These are phyloP conservation scores for Nicotiana sylvestris DNA, from an alignment of 257 asterid genomes.

Conservation along the genomic window DNA sequence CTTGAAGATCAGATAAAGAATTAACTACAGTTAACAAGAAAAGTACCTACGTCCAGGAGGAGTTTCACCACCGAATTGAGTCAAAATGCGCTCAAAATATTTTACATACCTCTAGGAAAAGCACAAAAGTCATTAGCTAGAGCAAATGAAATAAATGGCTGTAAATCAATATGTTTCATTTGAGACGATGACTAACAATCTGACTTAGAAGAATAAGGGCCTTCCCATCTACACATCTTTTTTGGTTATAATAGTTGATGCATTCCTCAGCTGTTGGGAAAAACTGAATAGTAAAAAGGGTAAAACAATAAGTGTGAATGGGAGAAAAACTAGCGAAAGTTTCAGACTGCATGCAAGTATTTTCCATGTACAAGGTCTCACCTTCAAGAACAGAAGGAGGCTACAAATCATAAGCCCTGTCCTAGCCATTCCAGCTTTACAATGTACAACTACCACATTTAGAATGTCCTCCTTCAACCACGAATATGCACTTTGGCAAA, in stretches of 20 bases:
- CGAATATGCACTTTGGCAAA: conserved; percentile 94
- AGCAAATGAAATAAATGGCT: background rate
- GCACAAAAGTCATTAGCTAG: conserved; percentile 21
- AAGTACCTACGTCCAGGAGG: conserved; percentile 98
- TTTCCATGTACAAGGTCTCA: conserved; percentile 25
- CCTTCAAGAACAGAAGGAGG: conserved; percentile 94
- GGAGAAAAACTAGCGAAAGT: conserved; percentile 15
- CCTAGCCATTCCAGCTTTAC: conserved; percentile 99
- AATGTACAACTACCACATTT: conserved; percentile 97
- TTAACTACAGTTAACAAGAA: conserved; percentile 31
- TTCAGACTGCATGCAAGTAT: conserved; percentile 11
- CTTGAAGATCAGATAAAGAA: conserved; percentile 20
- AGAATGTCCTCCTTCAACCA: conserved; percentile 93
- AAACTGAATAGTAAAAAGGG: conserved; percentile 48
- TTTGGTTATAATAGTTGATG: conserved; percentile 79
- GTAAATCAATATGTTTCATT: conserved; percentile 6
- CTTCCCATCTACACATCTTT: conserved; percentile 90
- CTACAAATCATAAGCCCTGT: conserved; percentile 97
- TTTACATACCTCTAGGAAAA: conserved; percentile 81
- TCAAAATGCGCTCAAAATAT: conserved; percentile 68
- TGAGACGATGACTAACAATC: conserved; percentile 62
- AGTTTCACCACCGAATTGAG: conserved; percentile 67
- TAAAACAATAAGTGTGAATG: conserved; percentile 19
- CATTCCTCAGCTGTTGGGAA: conserved; percentile 95
- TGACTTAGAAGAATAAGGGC: conserved; percentile 97